Conservation (phyloP, 2,329 filamentous ascomycete species). For the Pseudogymnoascus sp. region DNA sequence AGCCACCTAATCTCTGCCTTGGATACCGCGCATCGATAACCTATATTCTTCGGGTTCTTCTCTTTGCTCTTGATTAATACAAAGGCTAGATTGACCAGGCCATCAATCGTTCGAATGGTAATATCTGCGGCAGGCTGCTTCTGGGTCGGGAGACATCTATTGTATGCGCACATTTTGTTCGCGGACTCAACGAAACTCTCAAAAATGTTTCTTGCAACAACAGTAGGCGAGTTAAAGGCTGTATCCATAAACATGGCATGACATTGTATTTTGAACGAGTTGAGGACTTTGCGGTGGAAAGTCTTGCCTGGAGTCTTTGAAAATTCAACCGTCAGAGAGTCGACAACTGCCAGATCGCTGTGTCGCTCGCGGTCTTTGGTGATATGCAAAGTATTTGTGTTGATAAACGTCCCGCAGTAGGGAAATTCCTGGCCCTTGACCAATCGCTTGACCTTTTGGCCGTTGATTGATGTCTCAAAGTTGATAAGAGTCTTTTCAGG, state of each 20-base stretch:
- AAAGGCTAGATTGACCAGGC: slow-evolving; percentile 21
- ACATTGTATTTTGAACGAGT: slow-evolving; percentile 74
- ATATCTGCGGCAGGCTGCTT: slow-evolving; percentile 52
- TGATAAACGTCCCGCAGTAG: slow-evolving; percentile 77
- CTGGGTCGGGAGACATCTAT: slow-evolving; percentile 47
- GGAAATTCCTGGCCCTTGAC: slow-evolving; percentile 54
- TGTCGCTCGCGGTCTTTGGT: slow-evolving; percentile 56
- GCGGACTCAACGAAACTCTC: slow-evolving; percentile 71
- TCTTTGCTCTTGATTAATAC: slow-evolving; percentile 23
- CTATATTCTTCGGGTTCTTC: slow-evolving; percentile 11
- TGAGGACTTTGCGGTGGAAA: slow-evolving; percentile 73
- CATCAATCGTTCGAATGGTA: slow-evolving; percentile 37
- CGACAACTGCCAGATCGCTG: slow-evolving; percentile 47
- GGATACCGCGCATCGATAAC: not conserved
- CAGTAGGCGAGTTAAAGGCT: slow-evolving; percentile 61
- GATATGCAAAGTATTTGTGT: slow-evolving; percentile 68
- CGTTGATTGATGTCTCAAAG: slow-evolving; percentile 59
- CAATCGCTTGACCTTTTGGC: slow-evolving; percentile 43
- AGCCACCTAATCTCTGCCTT: slow-evolving; percentile 31
- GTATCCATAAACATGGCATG: slow-evolving; percentile 80
- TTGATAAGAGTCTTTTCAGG: slow-evolving; percentile 75
- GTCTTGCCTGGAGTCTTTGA: slow-evolving; percentile 64
- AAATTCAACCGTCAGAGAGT: slow-evolving; percentile 74
- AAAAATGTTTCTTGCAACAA: slow-evolving; percentile 67
- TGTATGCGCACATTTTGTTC: slow-evolving; percentile 62